A percentile compares a stretch with the other conserved stretches of the same genome.
Conservation (phyloP, 768 basidiomycete genomes). For the Termitomyces sp. region DNA sequence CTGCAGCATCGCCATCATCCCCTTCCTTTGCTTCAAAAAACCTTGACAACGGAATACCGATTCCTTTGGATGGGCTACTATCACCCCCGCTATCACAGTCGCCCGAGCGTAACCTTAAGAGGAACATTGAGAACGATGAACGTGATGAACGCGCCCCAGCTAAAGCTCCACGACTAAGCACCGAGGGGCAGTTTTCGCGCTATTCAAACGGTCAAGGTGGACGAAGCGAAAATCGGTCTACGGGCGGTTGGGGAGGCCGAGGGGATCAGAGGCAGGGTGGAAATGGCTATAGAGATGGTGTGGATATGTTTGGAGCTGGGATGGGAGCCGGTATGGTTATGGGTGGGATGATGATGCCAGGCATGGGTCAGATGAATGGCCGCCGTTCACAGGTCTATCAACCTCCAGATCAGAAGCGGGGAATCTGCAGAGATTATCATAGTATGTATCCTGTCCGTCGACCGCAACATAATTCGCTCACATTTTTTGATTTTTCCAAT, state of each 20-base stretch:
- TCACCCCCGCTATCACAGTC: constrained; percentile 41
- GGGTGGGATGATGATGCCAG: constrained; percentile 30
- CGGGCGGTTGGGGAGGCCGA: constrained; percentile 43
- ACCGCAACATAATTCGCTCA: constrained; percentile 1
- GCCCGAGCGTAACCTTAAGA: constrained; percentile 61
- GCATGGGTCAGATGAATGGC: constrained; percentile 38
- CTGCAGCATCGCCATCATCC: constrained; percentile 38
- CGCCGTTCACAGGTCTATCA: constrained; percentile 61
- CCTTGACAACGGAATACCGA: constrained; percentile 71
- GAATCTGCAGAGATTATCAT: constrained; percentile 89
- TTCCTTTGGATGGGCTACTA: constrained; percentile 68
- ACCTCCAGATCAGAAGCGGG: constrained; percentile 71
- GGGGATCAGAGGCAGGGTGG: constrained; percentile 28
- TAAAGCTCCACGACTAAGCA: constrained; percentile 70
- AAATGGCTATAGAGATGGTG: constrained; percentile 34
- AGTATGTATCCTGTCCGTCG: constrained; percentile 51
- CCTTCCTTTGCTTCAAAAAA: constrained; percentile 40
- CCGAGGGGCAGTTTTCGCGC: constrained; percentile 67
- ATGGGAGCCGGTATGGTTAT: constrained; percentile 24
- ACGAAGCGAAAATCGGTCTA: constrained; percentile 30
- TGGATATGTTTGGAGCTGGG: constrained; percentile 30
- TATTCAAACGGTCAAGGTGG: constrained; percentile 43
- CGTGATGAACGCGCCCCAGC: constrained; percentile 55
- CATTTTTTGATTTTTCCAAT: constrained; percentile 1
- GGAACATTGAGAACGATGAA: constrained; percentile 62